Evolutionary conservation across 371 early-diverging fungal species (phyloP).

Genomic region (Rhizopus stolonifer): DNA sequence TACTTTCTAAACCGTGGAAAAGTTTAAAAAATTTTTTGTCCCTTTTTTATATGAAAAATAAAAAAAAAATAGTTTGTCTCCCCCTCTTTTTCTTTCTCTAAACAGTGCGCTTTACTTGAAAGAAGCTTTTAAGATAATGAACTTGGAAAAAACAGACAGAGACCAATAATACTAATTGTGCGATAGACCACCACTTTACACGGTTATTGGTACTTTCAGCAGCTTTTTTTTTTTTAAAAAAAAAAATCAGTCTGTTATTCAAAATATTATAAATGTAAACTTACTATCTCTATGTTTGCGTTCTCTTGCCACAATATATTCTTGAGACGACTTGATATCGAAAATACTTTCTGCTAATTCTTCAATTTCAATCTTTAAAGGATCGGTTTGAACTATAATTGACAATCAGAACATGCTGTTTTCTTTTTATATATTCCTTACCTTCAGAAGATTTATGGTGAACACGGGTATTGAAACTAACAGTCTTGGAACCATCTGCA

Average conservation of each 20-base stretch:
- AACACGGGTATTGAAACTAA: constrained; percentile 54
- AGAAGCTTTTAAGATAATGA: constrained; percentile 72
- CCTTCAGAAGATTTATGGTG: constrained; percentile 24
- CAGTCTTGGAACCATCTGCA: constrained; percentile 49
- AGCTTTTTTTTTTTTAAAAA: constrained; percentile 39
- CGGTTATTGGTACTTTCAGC: constrained; percentile 76
- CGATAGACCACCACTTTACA: constrained; percentile 79
- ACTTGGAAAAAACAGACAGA: constrained; percentile 73
- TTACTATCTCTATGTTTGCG: constrained; percentile 70
- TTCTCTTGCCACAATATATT: constrained; percentile 72
- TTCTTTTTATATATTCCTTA: constrained; percentile 22
- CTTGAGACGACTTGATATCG: constrained; percentile 72
- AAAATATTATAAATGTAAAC: too few relatives aligned
- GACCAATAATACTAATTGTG: constrained; percentile 61
- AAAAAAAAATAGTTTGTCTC: background rate
- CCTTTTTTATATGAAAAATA: background rate
- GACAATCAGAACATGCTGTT: background rate
- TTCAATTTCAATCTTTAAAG: constrained; percentile 66
- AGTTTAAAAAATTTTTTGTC: constrained; percentile 1
- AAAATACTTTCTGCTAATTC: constrained; percentile 65
- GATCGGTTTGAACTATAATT: constrained; percentile 50
- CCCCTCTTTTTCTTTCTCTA: constrained; percentile 26
- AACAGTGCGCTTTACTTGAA: constrained; percentile 75
- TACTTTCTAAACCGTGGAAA: background rate
- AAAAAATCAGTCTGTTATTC: too few relatives aligned